Conservation (phyloP, 2,329 filamentous ascomycete genomes). For the Epichloe sp. region DNA sequence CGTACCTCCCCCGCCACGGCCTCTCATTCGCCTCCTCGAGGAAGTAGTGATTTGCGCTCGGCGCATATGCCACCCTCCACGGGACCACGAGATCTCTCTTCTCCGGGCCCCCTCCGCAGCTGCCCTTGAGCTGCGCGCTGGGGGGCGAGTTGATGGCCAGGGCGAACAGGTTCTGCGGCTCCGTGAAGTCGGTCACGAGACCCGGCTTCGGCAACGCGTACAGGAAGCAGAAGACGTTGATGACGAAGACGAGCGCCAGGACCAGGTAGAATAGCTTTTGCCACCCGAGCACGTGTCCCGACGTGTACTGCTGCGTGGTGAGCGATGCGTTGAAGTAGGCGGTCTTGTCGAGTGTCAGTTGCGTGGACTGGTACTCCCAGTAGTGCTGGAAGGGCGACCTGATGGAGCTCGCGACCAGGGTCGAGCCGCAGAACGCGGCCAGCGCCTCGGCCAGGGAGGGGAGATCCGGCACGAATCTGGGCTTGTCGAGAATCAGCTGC, state of each 20-base stretch:
- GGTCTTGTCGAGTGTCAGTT: constrained; percentile 24
- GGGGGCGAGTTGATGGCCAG: constrained; percentile 51
- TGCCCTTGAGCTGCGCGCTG: constrained; percentile 22
- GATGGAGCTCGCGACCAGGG: constrained; percentile 46
- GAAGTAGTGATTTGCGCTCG: constrained; percentile 28
- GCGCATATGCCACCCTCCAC: constrained; percentile 27
- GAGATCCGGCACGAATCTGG: constrained; percentile 36
- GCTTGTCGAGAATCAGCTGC: constrained; percentile 33
- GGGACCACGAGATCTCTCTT: constrained; percentile 25
- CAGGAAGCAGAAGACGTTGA: constrained; percentile 51
- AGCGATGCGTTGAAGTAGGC: constrained; percentile 54
- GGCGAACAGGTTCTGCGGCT: constrained; percentile 63
- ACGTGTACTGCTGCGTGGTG: constrained; percentile 55
- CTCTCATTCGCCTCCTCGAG: constrained; percentile 24
- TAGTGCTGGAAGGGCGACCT: constrained; percentile 47
- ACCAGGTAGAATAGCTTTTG: constrained; percentile 56
- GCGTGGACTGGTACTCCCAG: constrained; percentile 28
- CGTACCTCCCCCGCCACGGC: constrained; percentile 16
- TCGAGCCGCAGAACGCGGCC: constrained; percentile 55
- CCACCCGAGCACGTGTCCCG: constrained; percentile 46
- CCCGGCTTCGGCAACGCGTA: constrained; percentile 44
- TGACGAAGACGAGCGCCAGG: constrained; percentile 49
- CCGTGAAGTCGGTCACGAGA: constrained; percentile 65
- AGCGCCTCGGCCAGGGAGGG: constrained; percentile 60
- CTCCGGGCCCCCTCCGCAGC: constrained; percentile 25